phyloP scores from a whole-genome alignment of 2,329 filamentous ascomycete genomes.

The Juglanconis sp. region DNA sequence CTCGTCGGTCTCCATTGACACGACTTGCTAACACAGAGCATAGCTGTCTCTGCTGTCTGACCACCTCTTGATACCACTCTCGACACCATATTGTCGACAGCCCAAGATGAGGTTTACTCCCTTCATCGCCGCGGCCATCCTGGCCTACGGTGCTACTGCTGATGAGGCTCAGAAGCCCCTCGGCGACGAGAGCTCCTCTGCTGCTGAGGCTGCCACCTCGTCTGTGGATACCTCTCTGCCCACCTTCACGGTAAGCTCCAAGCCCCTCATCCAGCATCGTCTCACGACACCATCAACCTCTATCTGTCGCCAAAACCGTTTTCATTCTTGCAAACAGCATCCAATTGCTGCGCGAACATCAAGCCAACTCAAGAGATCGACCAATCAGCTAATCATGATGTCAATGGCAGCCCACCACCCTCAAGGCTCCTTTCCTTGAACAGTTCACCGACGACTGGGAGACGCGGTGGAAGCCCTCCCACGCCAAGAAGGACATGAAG shows the following conservation, averaged over 20 bases:
- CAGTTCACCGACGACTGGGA: slow-evolving; percentile 99
- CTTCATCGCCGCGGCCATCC: slow-evolving; percentile 70
- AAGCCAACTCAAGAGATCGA: not conserved
- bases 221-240: slow-evolving; percentile 64
- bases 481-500: slow-evolving; percentile 86
- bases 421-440: slow-evolving; percentile 95
- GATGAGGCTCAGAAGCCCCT: slow-evolving; percentile 61
- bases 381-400: slow-evolving; percentile 3
- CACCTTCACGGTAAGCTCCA: slow-evolving; percentile 76
- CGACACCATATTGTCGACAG: not conserved
- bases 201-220: slow-evolving; percentile 48
- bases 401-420: slow-evolving; percentile 65
- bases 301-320: not conserved
- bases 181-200: slow-evolving; percentile 43
- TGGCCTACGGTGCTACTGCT: slow-evolving; percentile 67
- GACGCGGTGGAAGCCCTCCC: slow-evolving; percentile 85
- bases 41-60: slow-evolving; percentile 11
- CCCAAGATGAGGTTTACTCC: slow-evolving; percentile 79
- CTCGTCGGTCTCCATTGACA: slow-evolving; percentile 24
- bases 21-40: slow-evolving; percentile 3
- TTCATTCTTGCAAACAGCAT: not conserved
- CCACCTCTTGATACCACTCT: slow-evolving; percentile 10
- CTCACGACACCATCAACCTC: not conserved
- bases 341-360: not conserved
- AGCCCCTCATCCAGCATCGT: not conserved